Evolutionary conservation across 768 basidiomycete genomes (phyloP), one percentile per base, ranked within the genome.

Genomic region (Mrakia blollopis): DNA sequence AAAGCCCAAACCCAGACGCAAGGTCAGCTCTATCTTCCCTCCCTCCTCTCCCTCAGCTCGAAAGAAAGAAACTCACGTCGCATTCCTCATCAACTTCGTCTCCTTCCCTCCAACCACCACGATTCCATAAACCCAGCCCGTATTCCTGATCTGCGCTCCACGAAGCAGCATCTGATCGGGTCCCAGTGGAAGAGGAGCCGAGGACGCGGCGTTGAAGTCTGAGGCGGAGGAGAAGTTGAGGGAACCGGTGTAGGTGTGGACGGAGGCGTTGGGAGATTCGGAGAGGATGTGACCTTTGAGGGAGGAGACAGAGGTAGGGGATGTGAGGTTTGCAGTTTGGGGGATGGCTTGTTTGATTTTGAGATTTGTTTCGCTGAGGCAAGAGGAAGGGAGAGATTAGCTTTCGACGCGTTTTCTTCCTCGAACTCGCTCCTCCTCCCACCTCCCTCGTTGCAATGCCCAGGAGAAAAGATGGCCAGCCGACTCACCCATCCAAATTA

Each of bases 41-140:
- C n/a, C n/a, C n/a, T 4, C 47, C 61, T 41, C 18, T 72, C 52
- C 14, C 10, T 21, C 25, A 21, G 13, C 28, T 73, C 44, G 7
- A 44, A 44, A 1, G 44, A 44, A 44, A 9, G 44, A 23, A 50
- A 86, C 93, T 85, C 81, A 94, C 94, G 95, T 98, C 61, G 97
- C 96, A 81, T 98, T 98, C 77, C 93, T 88, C 94, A 98, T 95
- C 52, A 99, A 84, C 84, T 99, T 99, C 28, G 97, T 98, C 86
- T 99, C 95, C 81, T 98, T 97, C 0, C 97, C 97, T 0, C 94
- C 96, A 80, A 94, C 98, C 60, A 98, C 91, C 47, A 90, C 91
- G 11, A 99, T 82, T 18, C 95, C 96, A 83, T 98, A 98, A 39
- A 92, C 88, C 97, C 97, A 99, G 13, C 91, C 89, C 2, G 97